Evolutionary conservation across 2,329 filamentous ascomycete species (phyloP).

Genomic region (Arthrocladium fulminans): DNA sequence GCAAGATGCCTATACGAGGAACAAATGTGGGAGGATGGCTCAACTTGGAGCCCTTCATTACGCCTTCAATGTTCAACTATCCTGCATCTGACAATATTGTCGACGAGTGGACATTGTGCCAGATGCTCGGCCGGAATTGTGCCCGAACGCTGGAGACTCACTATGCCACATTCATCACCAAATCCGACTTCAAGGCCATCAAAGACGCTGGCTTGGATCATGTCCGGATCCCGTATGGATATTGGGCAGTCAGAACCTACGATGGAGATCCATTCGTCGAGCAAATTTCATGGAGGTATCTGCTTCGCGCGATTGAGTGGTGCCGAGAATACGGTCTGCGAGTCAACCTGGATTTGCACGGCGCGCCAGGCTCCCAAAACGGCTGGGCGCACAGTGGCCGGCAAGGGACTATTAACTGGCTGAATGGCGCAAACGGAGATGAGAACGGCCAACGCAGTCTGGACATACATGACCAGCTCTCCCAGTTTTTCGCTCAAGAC

Average conservation of each 20-base stretch:
- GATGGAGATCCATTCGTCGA: slow-evolving; percentile 79
- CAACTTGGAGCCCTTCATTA: slow-evolving; percentile 88
- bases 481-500: slow-evolving; percentile 84
- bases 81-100: slow-evolving; percentile 55
- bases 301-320: slow-evolving; percentile 87
- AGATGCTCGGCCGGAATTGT: slow-evolving; percentile 56
- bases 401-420: slow-evolving; percentile 72
- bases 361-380: slow-evolving; percentile 86
- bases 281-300: slow-evolving; percentile 83
- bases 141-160: slow-evolving; percentile 67
- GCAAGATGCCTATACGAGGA: slow-evolving; percentile 69
- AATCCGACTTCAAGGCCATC: slow-evolving; percentile 76
- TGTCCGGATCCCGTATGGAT: slow-evolving; percentile 89
- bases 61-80: slow-evolving; percentile 78
- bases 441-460: slow-evolving; percentile 72
- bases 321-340: slow-evolving; percentile 84
- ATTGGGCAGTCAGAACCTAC: slow-evolving; percentile 87
- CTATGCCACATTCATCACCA: slow-evolving; percentile 80
- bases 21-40: slow-evolving; percentile 95
- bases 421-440: slow-evolving; percentile 78
- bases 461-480: slow-evolving; percentile 77
- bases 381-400: slow-evolving; percentile 95
- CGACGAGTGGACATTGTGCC: slow-evolving; percentile 77
- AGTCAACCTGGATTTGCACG: slow-evolving; percentile 88
- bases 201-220: slow-evolving; percentile 84